Evolutionary conservation across 106 monocot genomes (phyloP), one percentile per base, ranked within the genome.

Genomic region (Phalaenopsis aphrodite): DNA sequence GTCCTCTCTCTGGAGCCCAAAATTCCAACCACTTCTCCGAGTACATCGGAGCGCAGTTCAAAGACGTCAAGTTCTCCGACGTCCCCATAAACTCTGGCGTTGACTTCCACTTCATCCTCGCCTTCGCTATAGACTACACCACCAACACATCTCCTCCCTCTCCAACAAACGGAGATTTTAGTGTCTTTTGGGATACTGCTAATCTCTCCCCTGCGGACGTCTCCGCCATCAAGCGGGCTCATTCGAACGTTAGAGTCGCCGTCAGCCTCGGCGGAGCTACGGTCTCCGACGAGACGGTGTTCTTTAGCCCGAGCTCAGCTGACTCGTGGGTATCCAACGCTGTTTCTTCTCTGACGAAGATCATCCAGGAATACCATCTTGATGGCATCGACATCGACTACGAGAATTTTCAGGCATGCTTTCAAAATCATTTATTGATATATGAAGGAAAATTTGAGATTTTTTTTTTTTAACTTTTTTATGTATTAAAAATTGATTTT

Each of bases 31-130:
- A 49, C 15, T 80, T 80, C 45, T 17, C 67, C 14, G 80, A 80
- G 72, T 80, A 80, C 78, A 78, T 83, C 47, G 83, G 83, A 19
- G 83, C 83, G 9, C 39, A 56, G 24, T 42, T 57, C 78, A 36
- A 78, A 4, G 78, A 18, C 78, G 78, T 79, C 56, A 78, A 43
- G 49, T 83, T 83, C 78, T 64, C 83, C 71, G 83, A 83, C 56
- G 83, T 83, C 3, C 83, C 83, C 56, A 78, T 83, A 23, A 78
- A 79, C 74, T 57, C 78, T 2, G 55, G 14, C 42, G 79, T 68
- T 21, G 58, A 83, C 18, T 79, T 86, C 82, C 83, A 86, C 64
- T 86, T 86, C 77, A 86, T 86, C 77, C 83, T 86, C 72, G 23
- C 86, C 76, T 83, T 83, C 80, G 56, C 86, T 47, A 82, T 86